Conservation (phyloP, 345 rosid species). For the Balakata baccata region DNA sequence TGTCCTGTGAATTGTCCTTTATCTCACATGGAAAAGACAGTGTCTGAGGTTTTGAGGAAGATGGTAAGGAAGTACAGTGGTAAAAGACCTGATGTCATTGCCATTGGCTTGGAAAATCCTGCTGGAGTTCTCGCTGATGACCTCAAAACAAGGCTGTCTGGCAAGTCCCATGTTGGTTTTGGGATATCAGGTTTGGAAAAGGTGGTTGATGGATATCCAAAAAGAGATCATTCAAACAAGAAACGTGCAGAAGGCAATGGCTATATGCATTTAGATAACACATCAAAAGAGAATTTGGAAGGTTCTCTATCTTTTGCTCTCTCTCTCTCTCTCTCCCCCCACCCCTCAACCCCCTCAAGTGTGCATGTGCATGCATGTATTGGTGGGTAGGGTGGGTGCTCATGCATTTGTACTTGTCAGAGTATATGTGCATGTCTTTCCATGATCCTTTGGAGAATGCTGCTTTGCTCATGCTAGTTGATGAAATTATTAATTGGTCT, state of each 20-base stretch:
- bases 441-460: not conserved
- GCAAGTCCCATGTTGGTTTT: constrained; percentile 52
- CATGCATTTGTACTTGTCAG: not conserved
- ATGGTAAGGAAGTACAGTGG: constrained; percentile 93
- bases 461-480: not conserved
- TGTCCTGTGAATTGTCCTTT: constrained; percentile 85
- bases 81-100: constrained; percentile 92
- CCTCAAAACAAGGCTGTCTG: constrained; percentile 55
- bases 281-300: constrained; percentile 32
- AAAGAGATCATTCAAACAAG: constrained; percentile 36
- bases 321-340: constrained; percentile 6
- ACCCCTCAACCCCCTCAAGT: too few species aligned
- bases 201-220: constrained; percentile 40
- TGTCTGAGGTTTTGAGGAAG: constrained; percentile 78
- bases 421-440: not conserved
- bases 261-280: constrained; percentile 21
- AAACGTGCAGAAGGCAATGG: constrained; percentile 29
- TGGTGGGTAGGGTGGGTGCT: not conserved
- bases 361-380: too few species aligned
- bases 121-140: constrained; percentile 72
- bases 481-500: not conserved
- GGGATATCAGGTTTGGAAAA: constrained; percentile 55
- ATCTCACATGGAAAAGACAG: constrained; percentile 88
- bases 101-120: constrained; percentile 75
- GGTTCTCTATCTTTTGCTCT: constrained; percentile 43